Evolutionary conservation across 345 rosid species (phyloP).

Genomic region (Clausena lansium): DNA sequence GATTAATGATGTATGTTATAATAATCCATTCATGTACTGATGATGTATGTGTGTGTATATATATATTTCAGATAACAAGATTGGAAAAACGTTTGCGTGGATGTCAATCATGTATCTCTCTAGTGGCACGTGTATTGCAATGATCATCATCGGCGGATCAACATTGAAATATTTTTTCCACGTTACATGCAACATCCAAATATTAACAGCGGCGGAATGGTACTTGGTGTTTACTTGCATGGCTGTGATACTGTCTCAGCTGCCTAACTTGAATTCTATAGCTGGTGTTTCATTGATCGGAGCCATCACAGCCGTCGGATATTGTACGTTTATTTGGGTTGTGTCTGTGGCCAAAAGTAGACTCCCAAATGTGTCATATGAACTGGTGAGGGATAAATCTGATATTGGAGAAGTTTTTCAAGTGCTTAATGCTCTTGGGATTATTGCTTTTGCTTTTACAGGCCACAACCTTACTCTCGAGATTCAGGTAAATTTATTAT

Average conservation of each 20-base stretch:
- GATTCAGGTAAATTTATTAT: constrained; percentile 1
- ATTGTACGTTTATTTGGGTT: constrained; percentile 35
- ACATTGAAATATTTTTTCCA: constrained; percentile 28
- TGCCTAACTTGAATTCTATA: constrained; percentile 45
- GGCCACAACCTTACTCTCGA: constrained; percentile 31
- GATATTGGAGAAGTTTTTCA: constrained; percentile 11
- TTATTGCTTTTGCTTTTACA: constrained; percentile 44
- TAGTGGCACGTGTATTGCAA: constrained; percentile 33
- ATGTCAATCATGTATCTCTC: constrained; percentile 40
- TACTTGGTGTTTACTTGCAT: constrained; percentile 37
- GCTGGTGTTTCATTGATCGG: constrained; percentile 37
- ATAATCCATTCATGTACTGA: too few species aligned
- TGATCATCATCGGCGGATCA: constrained; percentile 41
- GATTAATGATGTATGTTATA: too few species aligned
- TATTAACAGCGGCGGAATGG: constrained; percentile 19
- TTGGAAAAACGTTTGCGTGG: constrained; percentile 29
- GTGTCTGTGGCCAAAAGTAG: constrained; percentile 34
- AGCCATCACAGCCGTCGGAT: constrained; percentile 35
- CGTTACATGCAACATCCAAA: constrained; percentile 11
- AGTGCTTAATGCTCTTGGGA: constrained; percentile 36
- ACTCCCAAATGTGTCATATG: constrained; percentile 31
- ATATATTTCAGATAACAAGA: constrained; percentile 23
- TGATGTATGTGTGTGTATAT: too few species aligned
- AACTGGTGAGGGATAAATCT: constrained; percentile 14
- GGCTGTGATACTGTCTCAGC: constrained; percentile 41